Evolutionary conservation across 208 protist species (phyloP), one percentile per base, ranked within the genome.

Genomic region (Trichomonas gallinae): DNA sequence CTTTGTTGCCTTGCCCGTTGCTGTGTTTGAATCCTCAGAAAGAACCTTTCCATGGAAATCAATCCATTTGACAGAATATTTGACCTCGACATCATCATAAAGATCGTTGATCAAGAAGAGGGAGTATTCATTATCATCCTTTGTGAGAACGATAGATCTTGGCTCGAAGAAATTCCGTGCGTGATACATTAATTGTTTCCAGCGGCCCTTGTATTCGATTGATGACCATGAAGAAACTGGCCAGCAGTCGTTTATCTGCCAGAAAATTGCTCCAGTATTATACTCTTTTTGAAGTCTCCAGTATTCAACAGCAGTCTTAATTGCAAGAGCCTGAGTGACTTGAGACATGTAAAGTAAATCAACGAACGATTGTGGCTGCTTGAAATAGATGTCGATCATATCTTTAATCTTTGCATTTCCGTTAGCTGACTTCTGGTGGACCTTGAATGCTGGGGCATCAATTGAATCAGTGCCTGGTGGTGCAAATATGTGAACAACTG

Each of bases 221-320:
- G 44, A 51, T 10, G 44, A 34, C 87, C 87, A 93, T 51, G 87
- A 93, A 15, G 87, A 44, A 48, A 51, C 31, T 38, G 87, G 87
- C 87, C 87, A 93, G 31, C 87, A 93, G 31, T 93, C 87, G 51
- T 93, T 93, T 11, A 93, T 11, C 46, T 93, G 87, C 87, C 87
- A 93, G 44, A 48, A 93, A 8, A 93, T 11, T 8, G 45, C 38
- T 10, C 87, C 87, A n/a, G 40, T 34, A 15, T 34, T 93, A 36
- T 31, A 11, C 6, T 13, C 40, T 31, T 48, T 93, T 21, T 31
- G 26, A 21, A 44, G n/a, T 93, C 87, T 93, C n/a, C 23, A 93
- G 44, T 38, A 93, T 15, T 93, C 87, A 38, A 42, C 42, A 13
- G 40, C 87, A 23, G 45, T 93, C 21, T 40, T 34, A 51, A 93